Evolutionary conservation across 306 rosid species (phyloP).

Genomic region (Delonix regia): DNA sequence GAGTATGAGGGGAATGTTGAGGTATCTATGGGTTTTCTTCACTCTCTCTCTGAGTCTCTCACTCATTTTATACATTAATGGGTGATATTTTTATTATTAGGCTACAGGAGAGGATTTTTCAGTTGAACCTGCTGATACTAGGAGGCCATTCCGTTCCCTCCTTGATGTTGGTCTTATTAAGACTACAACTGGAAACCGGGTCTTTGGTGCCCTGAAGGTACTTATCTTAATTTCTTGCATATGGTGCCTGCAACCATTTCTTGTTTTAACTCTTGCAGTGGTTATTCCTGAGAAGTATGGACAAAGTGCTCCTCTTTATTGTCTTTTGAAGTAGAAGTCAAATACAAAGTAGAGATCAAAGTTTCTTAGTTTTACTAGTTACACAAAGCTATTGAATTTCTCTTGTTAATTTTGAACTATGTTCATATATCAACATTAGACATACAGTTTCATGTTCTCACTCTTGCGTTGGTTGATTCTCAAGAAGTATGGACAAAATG

Average conservation of each 20-base stretch:
- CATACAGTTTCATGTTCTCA: no score
- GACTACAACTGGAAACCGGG: slow-evolving; percentile 91
- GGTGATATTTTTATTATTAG: slow-evolving; percentile 24
- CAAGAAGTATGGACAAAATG: no score
- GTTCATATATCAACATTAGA: no score
- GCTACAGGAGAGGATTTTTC: slow-evolving; percentile 92
- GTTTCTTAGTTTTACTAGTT: no score
- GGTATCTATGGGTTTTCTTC: slow-evolving; percentile 37
- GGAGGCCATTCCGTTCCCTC: slow-evolving; percentile 98
- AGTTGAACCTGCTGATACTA: slow-evolving; percentile 82
- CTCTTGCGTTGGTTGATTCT: no score
- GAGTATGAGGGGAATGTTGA: slow-evolving; percentile 92
- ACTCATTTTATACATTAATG: no score
- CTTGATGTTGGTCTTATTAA: slow-evolving; percentile 87
- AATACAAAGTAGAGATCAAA: no score
- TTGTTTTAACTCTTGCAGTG: not conserved
- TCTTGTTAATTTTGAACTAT: no score
- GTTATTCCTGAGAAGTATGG: no score
- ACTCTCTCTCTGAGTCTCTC: rapidly evolving
- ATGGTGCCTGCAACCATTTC: not conserved
- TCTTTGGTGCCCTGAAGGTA: slow-evolving; percentile 88
- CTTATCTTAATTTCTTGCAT: not conserved
- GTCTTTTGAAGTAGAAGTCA: no score
- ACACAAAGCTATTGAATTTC: no score
- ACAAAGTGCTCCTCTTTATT: no score